phyloP scores from a whole-genome alignment of 441 rosid species.

The Pelargonium cotyledonis region DNA sequence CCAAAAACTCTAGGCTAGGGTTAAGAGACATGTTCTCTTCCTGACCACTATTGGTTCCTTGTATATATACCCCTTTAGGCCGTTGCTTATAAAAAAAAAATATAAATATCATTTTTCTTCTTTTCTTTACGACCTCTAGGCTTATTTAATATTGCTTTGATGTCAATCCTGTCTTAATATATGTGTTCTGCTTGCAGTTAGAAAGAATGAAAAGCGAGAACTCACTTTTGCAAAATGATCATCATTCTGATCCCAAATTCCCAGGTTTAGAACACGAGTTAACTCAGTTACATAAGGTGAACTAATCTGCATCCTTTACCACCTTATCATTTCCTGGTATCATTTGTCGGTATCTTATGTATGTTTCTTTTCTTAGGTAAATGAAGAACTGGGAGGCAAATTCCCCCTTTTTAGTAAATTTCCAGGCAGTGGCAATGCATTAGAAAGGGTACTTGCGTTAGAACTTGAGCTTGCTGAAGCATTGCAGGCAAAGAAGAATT shows the following conservation, averaged over 20 bases:
- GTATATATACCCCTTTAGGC: no score
- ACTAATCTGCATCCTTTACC: constrained; percentile 7
- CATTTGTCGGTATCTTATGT: constrained; percentile 12
- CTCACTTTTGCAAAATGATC: constrained; percentile 45
- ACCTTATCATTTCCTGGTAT: constrained; percentile 8
- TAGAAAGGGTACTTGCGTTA: constrained; percentile 87
- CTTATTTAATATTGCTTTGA: constrained; percentile 9
- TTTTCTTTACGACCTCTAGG: constrained; percentile 1
- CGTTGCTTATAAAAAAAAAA: no score
- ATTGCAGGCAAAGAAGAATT: constrained; percentile 65
- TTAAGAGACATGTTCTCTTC: no score
- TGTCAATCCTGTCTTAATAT: constrained; percentile 9
- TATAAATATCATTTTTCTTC: background rate
- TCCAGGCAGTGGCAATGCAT: constrained; percentile 55
- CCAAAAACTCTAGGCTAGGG: no score
- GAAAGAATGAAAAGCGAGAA: constrained; percentile 96
- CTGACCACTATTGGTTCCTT: no score
- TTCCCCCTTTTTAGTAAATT: constrained; percentile 59
- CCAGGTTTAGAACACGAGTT: constrained; percentile 64
- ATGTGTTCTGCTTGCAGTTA: constrained; percentile 41
- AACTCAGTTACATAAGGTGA: constrained; percentile 67
- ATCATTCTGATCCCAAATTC: constrained; percentile 44
- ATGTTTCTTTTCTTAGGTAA: constrained; percentile 48
- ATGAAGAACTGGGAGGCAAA: constrained; percentile 72
- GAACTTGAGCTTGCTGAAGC: constrained; percentile 93